These are phyloP conservation scores for Aureobasidium sp. DNA, from an alignment of 2,329 filamentous ascomycete species.

Conservation along the genomic window DNA sequence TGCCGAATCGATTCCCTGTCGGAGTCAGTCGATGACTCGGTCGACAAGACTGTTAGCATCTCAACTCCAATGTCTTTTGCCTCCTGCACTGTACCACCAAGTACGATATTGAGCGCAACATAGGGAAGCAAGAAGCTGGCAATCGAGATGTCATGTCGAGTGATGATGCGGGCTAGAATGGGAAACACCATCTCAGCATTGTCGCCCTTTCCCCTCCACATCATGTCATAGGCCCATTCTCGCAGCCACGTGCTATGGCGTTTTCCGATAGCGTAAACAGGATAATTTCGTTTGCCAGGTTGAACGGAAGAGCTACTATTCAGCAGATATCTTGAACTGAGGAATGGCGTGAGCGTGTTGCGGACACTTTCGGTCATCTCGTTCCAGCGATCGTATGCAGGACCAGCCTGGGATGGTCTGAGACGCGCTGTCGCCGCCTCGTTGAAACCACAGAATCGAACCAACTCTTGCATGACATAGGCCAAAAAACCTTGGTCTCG, in stretches of 20 bases:
- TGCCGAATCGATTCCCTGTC: slow-evolving; percentile 71
- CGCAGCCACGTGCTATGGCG: slow-evolving; percentile 77
- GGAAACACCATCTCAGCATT: slow-evolving; percentile 74
- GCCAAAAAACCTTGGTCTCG: slow-evolving; percentile 85
- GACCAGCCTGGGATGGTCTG: slow-evolving; percentile 49
- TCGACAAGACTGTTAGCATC: slow-evolving; percentile 63
- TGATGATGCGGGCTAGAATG: slow-evolving; percentile 73
- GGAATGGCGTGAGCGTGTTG: slow-evolving; percentile 79
- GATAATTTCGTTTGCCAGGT: slow-evolving; percentile 49
- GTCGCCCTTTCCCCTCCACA: slow-evolving; percentile 67
- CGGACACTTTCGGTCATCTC: slow-evolving; percentile 68
- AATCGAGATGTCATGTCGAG: slow-evolving; percentile 77
- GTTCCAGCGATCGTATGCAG: slow-evolving; percentile 67
- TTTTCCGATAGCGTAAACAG: slow-evolving; percentile 63
- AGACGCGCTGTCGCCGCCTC: slow-evolving; percentile 47
- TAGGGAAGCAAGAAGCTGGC: slow-evolving; percentile 86
- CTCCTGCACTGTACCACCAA: slow-evolving; percentile 62
- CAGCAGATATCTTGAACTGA: slow-evolving; percentile 75
- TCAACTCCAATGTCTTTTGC: slow-evolving; percentile 63
- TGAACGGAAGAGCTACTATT: slow-evolving; percentile 34
- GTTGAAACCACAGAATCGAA: slow-evolving; percentile 69
- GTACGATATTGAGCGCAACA: slow-evolving; percentile 71
- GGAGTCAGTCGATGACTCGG: slow-evolving; percentile 48
- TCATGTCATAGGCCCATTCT: slow-evolving; percentile 70
- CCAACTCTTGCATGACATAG: slow-evolving; percentile 87